Evolutionary conservation across 371 early-diverging fungal species (phyloP).

Genomic region (Mortierella sp.): DNA sequence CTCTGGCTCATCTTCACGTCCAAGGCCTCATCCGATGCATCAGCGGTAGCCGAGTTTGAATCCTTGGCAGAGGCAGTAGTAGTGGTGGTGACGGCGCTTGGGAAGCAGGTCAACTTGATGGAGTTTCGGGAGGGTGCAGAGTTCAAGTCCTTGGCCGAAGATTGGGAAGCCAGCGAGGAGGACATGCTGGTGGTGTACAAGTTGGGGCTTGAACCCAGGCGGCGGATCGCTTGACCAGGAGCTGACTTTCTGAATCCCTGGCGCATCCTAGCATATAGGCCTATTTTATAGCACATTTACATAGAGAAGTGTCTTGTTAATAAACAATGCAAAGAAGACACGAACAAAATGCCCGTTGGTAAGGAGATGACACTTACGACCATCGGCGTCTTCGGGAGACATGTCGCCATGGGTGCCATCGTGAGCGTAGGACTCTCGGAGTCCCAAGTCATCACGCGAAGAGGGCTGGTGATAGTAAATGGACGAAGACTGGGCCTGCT

Average conservation of each 20-base stretch:
- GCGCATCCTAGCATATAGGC: conserved; percentile 31
- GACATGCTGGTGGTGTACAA: conserved; percentile 10
- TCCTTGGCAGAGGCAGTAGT: neutral
- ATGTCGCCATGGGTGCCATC: neutral
- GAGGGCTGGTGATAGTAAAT: conserved; percentile 16
- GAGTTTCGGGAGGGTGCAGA: conserved; percentile 30
- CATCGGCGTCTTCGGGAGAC: conserved; percentile 21
- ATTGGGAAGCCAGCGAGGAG: neutral
- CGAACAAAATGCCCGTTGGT: neutral
- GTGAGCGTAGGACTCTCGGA: neutral
- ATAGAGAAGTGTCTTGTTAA: neutral
- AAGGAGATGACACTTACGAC: conserved; percentile 41
- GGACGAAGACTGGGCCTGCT: neutral
- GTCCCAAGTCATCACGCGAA: neutral
- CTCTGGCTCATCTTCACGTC: conserved; percentile 31
- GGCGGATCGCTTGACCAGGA: conserved; percentile 15
- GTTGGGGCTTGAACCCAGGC: conserved; percentile 16
- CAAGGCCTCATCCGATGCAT: conserved; percentile 6
- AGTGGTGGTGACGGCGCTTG: conserved; percentile 10
- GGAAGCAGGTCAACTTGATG: conserved; percentile 53
- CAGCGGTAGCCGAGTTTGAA: neutral
- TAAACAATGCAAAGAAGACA: neutral
- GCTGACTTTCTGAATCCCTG: conserved; percentile 16
- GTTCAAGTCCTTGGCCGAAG: conserved; percentile 17
- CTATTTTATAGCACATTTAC: neutral